Percentiles rank a stretch among this genome's conserved stretches.
These are phyloP conservation scores for Scleroderma citrinum DNA, from an alignment of 768 basidiomycete species.

Conservation along the genomic window DNA sequence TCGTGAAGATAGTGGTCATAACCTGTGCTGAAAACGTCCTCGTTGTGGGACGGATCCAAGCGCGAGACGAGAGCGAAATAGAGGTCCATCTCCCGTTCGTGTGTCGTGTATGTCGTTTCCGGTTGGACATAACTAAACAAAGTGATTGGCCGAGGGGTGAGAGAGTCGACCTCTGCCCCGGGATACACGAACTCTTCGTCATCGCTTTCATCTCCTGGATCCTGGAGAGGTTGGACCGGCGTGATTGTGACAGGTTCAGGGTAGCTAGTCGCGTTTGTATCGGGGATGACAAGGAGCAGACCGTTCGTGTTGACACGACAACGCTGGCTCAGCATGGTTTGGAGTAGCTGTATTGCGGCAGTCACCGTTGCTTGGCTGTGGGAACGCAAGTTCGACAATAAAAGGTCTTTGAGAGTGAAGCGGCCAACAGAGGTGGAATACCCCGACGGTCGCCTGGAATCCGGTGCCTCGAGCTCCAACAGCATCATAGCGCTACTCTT, in stretches of 20 bases:
- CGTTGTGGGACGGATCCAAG: conserved; percentile 62
- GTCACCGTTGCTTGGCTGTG: conserved; percentile 57
- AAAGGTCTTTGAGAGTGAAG: conserved; percentile 87
- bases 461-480: conserved; percentile 79
- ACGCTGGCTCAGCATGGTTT: conserved; percentile 66
- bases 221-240: conserved; percentile 15
- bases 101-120: conserved; percentile 69
- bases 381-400: conserved; percentile 74
- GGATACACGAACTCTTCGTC: conserved; percentile 47
- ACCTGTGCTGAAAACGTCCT: conserved; percentile 75
- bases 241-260: conserved; percentile 48
- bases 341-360: conserved; percentile 75
- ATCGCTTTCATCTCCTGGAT: conserved; percentile 40
- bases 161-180: conserved; percentile 17
- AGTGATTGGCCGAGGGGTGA: conserved; percentile 12
- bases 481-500: conserved; percentile 90
- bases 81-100: conserved; percentile 78
- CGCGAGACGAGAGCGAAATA: conserved; percentile 77
- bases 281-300: conserved; percentile 65
- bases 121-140: conserved; percentile 46
- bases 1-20: conserved; percentile 82
- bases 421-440: conserved; percentile 86
- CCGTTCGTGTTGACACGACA: conserved; percentile 58
- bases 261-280: conserved; percentile 69
- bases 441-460: conserved; percentile 60